phyloP scores from a whole-genome alignment of 176 grass and related monocot species.

The Miscanthus lutarioriparius region DNA sequence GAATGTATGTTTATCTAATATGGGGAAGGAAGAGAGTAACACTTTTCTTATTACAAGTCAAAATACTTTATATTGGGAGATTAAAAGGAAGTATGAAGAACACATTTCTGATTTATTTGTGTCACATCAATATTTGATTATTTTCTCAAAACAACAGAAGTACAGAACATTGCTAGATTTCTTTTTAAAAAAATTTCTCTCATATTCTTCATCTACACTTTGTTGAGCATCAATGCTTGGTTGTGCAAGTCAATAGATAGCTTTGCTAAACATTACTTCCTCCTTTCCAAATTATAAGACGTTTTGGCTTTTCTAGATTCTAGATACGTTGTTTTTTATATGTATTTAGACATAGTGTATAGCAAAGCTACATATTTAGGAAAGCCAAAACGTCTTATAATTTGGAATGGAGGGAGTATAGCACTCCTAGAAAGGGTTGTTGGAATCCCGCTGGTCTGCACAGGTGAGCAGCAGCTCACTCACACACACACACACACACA shows the following conservation, averaged over 20 bases:
- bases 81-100: neutral
- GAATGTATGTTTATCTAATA: neutral
- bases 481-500: no score
- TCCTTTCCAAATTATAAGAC: no score
- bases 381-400: no score
- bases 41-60: neutral
- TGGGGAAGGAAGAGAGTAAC: neutral
- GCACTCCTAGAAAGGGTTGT: no score
- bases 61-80: neutral
- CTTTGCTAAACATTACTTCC: neutral
- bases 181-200: neutral
- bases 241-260: neutral
- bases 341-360: no score
- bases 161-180: neutral
- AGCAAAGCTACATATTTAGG: no score
- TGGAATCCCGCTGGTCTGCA: no score
- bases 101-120: neutral
- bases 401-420: no score
- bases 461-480: no score
- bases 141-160: neutral
- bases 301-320: no score
- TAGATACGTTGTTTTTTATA: no score
- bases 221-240: neutral
- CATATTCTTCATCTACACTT: neutral
- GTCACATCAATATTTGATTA: neutral